phyloP scores from a whole-genome alignment of 805 yeast species.

The Sugiyamaella floridensis region DNA sequence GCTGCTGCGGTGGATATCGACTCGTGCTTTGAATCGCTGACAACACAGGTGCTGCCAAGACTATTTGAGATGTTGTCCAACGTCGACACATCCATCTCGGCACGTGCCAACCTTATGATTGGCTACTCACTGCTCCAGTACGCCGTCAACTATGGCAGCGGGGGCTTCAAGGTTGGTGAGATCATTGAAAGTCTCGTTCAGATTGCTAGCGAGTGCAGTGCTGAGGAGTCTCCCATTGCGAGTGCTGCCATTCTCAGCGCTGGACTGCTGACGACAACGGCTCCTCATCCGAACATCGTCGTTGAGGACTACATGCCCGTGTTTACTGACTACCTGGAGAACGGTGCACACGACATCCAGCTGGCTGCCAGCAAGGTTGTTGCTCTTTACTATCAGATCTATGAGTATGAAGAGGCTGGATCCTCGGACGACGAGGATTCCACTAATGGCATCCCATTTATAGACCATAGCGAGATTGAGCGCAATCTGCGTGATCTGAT shows the following conservation, averaged over 20 bases:
- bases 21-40: slow-evolving; percentile 17
- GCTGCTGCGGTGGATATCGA: slow-evolving; percentile 24
- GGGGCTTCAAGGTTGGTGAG: slow-evolving; percentile 29
- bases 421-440: slow-evolving; percentile 29
- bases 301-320: slow-evolving; percentile 38
- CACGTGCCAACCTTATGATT: slow-evolving; percentile 22
- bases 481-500: slow-evolving; percentile 31
- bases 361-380: slow-evolving; percentile 50
- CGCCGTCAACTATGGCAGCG: slow-evolving; percentile 28
- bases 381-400: slow-evolving; percentile 51
- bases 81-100: slow-evolving; percentile 8
- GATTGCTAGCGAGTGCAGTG: slow-evolving; percentile 18
- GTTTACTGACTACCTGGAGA: slow-evolving; percentile 38
- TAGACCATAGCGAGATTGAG: slow-evolving; percentile 32
- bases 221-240: slow-evolving; percentile 23
- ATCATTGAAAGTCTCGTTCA: slow-evolving; percentile 22
- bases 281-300: slow-evolving; percentile 36
- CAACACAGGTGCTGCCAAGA: slow-evolving; percentile 14
- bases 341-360: slow-evolving; percentile 40
- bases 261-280: slow-evolving; percentile 21
- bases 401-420: slow-evolving; percentile 35
- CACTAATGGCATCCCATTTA: slow-evolving; percentile 44
- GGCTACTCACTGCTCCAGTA: slow-evolving; percentile 27
- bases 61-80: slow-evolving; percentile 8
- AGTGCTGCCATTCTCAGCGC: slow-evolving; percentile 26